phyloP scores from a whole-genome alignment of 2,329 filamentous ascomycete genomes.

The Lecanicillium sp. region DNA sequence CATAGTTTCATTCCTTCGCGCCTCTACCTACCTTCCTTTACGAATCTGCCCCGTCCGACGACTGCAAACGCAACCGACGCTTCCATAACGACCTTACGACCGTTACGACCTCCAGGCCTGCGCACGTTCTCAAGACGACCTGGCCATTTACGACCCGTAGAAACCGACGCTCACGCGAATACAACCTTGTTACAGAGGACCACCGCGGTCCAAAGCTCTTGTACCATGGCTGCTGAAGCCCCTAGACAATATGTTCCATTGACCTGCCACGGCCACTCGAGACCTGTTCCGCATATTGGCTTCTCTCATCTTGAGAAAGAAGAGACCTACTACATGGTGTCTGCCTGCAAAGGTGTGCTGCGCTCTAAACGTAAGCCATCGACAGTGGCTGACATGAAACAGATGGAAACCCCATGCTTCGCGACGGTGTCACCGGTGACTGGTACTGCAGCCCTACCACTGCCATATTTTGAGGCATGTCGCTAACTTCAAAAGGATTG shows the following conservation, averaged over 20 bases:
- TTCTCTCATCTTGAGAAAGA: constrained; percentile 81
- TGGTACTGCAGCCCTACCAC: constrained; percentile 54
- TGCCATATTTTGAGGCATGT: constrained; percentile 12
- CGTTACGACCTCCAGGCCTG: background rate
- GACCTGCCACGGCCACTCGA: constrained; percentile 90
- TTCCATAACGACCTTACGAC: constrained; percentile 3
- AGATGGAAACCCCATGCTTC: constrained; percentile 98
- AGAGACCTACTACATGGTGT: constrained; percentile 85
- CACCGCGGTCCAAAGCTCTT: background rate
- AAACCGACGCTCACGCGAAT: background rate
- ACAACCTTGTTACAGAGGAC: background rate
- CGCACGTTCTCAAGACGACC: background rate
- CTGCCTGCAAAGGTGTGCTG: constrained; percentile 72
- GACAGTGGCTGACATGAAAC: constrained; percentile 16
- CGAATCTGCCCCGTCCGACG: constrained; percentile 3
- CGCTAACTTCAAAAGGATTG: constrained; percentile 70
- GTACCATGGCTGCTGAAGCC: constrained; percentile 26
- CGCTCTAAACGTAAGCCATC: constrained; percentile 6
- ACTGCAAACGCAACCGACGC: constrained; percentile 7
- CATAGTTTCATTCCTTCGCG: background rate
- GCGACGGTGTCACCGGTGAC: constrained; percentile 90
- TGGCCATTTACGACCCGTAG: background rate
- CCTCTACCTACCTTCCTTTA: constrained; percentile 1
- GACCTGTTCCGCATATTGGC: constrained; percentile 83
- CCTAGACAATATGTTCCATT: constrained; percentile 67